Evolutionary conservation across 352 stramenopile species (phyloP), one percentile per base, ranked within the genome.

Genomic region (Achlya hypogyna): DNA sequence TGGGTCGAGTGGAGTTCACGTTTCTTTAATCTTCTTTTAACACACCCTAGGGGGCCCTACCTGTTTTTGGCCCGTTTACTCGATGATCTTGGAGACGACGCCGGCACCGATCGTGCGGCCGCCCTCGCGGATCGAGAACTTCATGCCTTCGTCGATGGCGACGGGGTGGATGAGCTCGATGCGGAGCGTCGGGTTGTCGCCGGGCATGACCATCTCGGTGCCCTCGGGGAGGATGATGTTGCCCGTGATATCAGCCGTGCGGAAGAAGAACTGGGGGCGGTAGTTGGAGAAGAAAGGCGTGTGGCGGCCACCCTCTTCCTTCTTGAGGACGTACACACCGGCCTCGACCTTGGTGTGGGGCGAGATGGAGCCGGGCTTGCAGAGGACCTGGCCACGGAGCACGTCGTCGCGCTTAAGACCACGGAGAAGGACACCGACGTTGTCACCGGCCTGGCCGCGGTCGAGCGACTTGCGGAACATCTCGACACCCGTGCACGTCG

Each of bases 211-310:
- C 95, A 98, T 98, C 71, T 88, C 77, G 54, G 72, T 83, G 69
- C 77, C 78, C 42, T 93, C 81, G 60, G 88, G 88, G 16, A 98
- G 77, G 51, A 82, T 78, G 53, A 98, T 82, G 58, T 87, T 80
- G 49, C 95, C 94, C 59, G 95, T 98, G 53, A 99, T 78, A 77
- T 99, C 95, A 27, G 95, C 90, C 34, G 94, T 99, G 70, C 95
- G 87, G 74, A 99, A 93, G 76, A 98, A 99, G 76, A 99, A 98
- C 78, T 99, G 96, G 56, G 96, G 96, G 53, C 88, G 79, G 80
- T 99, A 99, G 74, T 98, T 98, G 69, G 81, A 88, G 74, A 98
- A 97, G 78, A 98, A 99, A 23, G 96, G 96, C 28, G 92, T 98
- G 79, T 98, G 95, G 69, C 96, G 85, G 35, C 96, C 96, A 53